Evolutionary conservation across 1,139 yeast genomes (phyloP).

Genomic region (Candida buenavistaensis): DNA sequence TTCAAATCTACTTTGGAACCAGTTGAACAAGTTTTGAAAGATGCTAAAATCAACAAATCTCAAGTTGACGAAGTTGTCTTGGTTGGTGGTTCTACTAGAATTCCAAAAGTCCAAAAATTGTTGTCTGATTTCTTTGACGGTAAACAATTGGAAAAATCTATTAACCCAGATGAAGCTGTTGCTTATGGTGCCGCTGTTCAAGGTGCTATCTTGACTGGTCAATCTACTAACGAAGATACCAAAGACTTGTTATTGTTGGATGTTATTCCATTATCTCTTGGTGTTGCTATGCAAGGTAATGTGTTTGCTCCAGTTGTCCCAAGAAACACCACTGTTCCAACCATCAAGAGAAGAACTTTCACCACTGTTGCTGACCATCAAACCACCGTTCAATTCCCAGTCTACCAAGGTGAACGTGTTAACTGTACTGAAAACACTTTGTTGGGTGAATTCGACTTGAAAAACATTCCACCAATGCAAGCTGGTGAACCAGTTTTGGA

Average conservation of each 20-base stretch:
- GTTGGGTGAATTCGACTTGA: constrained; percentile 99
- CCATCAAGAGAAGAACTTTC: constrained; percentile 99
- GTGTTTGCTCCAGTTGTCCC: constrained; percentile 99
- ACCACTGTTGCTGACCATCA: constrained; percentile 99
- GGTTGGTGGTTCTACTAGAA: constrained; percentile 99
- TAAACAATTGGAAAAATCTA: constrained; percentile 92
- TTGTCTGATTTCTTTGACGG: constrained; percentile 98
- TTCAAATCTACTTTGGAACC: constrained; percentile 97
- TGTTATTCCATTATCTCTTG: constrained; percentile 97
- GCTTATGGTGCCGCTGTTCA: constrained; percentile 99
- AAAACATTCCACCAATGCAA: constrained; percentile 98
- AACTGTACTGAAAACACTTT: constrained; percentile 99
- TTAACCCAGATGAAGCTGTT: constrained; percentile 99
- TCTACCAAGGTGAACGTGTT: constrained; percentile 99
- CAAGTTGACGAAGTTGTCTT: constrained; percentile 93
- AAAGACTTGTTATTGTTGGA: constrained; percentile 96
- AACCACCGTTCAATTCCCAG: constrained; percentile 99
- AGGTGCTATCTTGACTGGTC: constrained; percentile 99
- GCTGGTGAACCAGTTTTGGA: constrained; percentile 99
- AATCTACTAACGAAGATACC: constrained; percentile 95
- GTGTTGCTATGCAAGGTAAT: constrained; percentile 99
- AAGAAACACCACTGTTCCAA: constrained; percentile 99
- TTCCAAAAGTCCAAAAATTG: constrained; percentile 97
- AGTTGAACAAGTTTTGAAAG: constrained; percentile 97
- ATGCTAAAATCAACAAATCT: constrained; percentile 87